These are phyloP conservation scores for Coemansia reversa DNA, from an alignment of 192 early-diverging fungal species.

Conservation along the genomic window DNA sequence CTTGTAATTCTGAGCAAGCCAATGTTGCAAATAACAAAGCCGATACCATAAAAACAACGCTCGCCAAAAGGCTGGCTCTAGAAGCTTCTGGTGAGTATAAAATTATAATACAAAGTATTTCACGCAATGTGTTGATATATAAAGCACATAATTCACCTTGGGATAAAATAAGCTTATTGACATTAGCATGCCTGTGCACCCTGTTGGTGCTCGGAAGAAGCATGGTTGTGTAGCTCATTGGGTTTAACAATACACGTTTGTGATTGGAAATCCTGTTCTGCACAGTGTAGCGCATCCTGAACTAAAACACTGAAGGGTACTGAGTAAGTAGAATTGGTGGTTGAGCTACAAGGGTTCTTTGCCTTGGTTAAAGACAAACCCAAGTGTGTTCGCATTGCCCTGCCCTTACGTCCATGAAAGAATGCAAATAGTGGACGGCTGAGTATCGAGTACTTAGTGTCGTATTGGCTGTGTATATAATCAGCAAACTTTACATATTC, in stretches of 20 bases:
- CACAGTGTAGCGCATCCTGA: constrained; percentile 14
- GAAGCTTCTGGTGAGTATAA: not conserved
- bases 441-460: constrained; percentile 39
- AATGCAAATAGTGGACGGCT: constrained; percentile 39
- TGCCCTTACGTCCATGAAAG: constrained; percentile 37
- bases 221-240: no score
- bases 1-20: no score
- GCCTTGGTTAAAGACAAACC: constrained; percentile 1
- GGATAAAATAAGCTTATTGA: no score
- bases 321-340: not conserved
- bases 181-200: no score
- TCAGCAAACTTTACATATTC: constrained; percentile 37
- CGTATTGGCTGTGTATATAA: constrained; percentile 19
- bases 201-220: no score
- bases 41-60: no score
- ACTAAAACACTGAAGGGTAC: constrained; percentile 25
- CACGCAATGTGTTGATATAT: no score
- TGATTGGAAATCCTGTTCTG: constrained; percentile 8
- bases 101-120: not conserved
- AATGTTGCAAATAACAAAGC: no score
- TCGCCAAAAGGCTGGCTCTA: no score
- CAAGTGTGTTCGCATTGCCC: constrained; percentile 26
- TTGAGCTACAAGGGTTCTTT: not conserved
- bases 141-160: no score
- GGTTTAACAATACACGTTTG: no score